Percentiles rank a stretch among this genome's conserved stretches.
Conservation (phyloP, 208 protist genomes). For the Trypanosoma brucei region DNA sequence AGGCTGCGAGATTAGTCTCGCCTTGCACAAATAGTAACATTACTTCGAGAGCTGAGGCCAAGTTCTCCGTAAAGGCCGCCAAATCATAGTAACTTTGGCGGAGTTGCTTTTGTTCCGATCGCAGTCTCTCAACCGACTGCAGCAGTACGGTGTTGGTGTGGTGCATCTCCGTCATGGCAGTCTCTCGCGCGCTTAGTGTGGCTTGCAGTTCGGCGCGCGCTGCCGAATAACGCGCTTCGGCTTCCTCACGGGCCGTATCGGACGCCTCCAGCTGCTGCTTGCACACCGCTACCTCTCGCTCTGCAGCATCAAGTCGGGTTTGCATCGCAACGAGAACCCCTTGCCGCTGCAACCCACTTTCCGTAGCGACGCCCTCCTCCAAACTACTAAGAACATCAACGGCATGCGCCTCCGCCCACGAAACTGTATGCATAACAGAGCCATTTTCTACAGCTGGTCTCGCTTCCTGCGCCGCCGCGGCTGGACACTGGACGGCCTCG, state of each 20-base stretch:
- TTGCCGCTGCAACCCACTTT: slow-evolving; percentile 2
- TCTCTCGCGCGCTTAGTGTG: slow-evolving; percentile 22
- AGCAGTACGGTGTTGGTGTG: slow-evolving; percentile 44
- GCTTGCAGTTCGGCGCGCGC: slow-evolving; percentile 13
- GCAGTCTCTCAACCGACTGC: slow-evolving; percentile 24
- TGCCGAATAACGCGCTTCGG: slow-evolving; percentile 2
- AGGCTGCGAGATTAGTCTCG: slow-evolving; percentile 39
- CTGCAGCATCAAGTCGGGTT: slow-evolving; percentile 1
- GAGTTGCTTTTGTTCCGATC: slow-evolving; percentile 30
- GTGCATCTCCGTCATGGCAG: slow-evolving; percentile 17
- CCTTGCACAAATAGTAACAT: slow-evolving; percentile 39
- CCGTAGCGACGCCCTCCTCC: slow-evolving; percentile 1
- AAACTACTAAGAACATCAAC: slow-evolving; percentile 9
- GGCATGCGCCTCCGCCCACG: slow-evolving; percentile 2
- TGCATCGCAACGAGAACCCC: slow-evolving; percentile 14
- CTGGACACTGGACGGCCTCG: slow-evolving; percentile 27
- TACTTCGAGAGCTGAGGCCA: slow-evolving; percentile 31
- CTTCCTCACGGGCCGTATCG: slow-evolving; percentile 13
- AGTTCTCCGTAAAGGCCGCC: slow-evolving; percentile 38
- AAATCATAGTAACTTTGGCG: slow-evolving; percentile 36
- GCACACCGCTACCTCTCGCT: neutral
- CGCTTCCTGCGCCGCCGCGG: slow-evolving; percentile 44
- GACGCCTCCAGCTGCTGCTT: slow-evolving; percentile 14
- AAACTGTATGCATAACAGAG: slow-evolving; percentile 1
- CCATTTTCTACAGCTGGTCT: neutral